Base-by-base conservation (phyloP, 768 basidiomycete genomes). In the Agrocybe chaxingu region DNA sequence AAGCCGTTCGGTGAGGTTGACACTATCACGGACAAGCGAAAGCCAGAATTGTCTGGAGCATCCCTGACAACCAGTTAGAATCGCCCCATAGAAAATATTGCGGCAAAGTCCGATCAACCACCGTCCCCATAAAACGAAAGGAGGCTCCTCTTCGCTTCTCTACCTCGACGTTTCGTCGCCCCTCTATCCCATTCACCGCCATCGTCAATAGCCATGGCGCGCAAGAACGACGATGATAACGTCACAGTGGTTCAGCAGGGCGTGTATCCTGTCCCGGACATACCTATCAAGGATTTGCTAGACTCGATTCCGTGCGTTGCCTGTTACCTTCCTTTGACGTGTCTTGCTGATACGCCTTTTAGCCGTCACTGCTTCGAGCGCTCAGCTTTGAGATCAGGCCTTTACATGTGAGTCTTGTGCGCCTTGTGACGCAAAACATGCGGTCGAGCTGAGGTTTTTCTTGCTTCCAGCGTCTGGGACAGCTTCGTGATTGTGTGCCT, bases 281-380 rank as follows among this genome's bases (percentile, higher is more conserved):
- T 92, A 54, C 78, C 89, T 35, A 79, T 95, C 67, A 97, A 95
- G 74, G 89, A 97, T 61, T 65, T 96, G 58, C 77, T 95, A 45
- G 79, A 79, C 41, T 82, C 78, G 12, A 94, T 97, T 63, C 94
- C 94, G 82, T 90, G 62, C 55, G 86, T 77, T 30, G 39, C 54
- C 51, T 18, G 38, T 55, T 16, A 48, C 34, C 32, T 49, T 47
- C 30, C 31, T 36, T 8, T 7, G 34, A 42, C 50, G 18, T 59
- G 24, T 24, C 46, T 34, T 47, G 47, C 47, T 49, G 51, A 53
- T 32, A 29, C 4, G 11, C 11, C 18, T 8, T 19, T 43, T 54
- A 91, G 89, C 10, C 57, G 86, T 7, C 92, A 92, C 69, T 98
- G 96, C 74, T 92, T 85, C 71, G 77, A 95, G 74, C 89, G 96